Conservation (phyloP, 331 rosid species). For the Rhamnella rubrinervis region DNA sequence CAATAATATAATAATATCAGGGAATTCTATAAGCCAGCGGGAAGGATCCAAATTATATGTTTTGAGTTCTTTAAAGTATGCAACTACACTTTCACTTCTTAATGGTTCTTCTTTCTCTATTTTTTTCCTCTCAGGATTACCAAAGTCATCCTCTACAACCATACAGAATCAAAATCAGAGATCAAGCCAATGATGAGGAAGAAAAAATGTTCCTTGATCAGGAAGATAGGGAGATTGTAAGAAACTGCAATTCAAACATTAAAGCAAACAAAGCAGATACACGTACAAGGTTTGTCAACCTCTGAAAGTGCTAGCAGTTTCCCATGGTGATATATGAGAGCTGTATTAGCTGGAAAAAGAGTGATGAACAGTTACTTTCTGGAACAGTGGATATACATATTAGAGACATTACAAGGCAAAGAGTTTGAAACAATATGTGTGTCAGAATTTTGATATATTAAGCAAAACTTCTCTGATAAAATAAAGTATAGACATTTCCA, state of each 20-base stretch:
- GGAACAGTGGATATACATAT: conserved; percentile 2
- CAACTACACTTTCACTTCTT: not conserved
- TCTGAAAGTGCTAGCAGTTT: conserved; percentile 91
- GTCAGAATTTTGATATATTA: conserved; percentile 10
- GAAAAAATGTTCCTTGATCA: no score
- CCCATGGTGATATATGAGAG: conserved; percentile 86
- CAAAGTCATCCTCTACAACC: no score
- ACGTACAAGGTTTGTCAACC: conserved; percentile 91
- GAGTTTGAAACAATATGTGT: not conserved
- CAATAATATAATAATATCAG: conserved; percentile 21
- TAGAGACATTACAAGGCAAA: not conserved
- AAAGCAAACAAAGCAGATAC: conserved; percentile 5
- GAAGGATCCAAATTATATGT: not conserved
- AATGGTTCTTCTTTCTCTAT: no score
- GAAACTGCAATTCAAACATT: conserved; percentile 1
- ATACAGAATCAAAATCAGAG: no score
- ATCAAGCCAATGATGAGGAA: no score
- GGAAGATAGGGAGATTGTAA: conserved; percentile 10
- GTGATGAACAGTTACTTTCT: conserved; percentile 28
- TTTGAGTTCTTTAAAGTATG: not conserved
- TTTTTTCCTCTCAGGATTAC: no score
- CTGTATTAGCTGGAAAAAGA: conserved; percentile 69
- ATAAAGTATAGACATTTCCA: conserved; percentile 10
- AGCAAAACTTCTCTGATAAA: conserved; percentile 2
- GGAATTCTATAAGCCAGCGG: conserved; percentile 21